These are phyloP conservation scores for Aurifilum marmelostoma DNA, from an alignment of 2,329 filamentous ascomycete species.

Conservation along the genomic window DNA sequence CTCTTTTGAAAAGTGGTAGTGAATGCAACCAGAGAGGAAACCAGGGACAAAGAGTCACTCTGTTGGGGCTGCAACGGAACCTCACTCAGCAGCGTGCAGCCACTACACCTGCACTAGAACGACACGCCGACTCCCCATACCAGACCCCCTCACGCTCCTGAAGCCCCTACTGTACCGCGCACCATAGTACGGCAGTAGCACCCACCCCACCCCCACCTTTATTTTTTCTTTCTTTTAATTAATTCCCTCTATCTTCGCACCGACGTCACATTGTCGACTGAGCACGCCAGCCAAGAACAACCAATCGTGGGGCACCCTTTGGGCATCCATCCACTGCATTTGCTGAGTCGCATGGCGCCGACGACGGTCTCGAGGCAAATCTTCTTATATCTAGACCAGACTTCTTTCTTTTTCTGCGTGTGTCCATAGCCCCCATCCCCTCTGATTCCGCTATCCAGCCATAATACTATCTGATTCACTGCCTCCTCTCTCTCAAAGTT, in stretches of 20 bases:
- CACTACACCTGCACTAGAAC: not conserved
- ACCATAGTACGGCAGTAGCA: not conserved
- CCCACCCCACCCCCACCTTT: slow-evolving; percentile 16
- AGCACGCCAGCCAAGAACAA: slow-evolving; percentile 27
- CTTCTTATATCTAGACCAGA: not conserved
- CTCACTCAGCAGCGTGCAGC: slow-evolving; percentile 2
- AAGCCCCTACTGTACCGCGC: not conserved
- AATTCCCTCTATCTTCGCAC: not conserved
- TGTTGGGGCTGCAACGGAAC: not conserved
- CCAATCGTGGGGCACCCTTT: slow-evolving; percentile 25
- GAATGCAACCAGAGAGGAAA: not conserved
- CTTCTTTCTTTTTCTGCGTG: not conserved
- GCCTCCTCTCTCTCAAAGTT: not conserved
- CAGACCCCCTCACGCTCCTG: not conserved
- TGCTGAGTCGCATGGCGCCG: slow-evolving; percentile 6
- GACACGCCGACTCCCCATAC: not conserved
- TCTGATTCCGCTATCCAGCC: not conserved
- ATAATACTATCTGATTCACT: not conserved
- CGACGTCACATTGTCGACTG: slow-evolving; percentile 27
- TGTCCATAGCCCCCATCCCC: not conserved
- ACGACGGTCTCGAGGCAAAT: slow-evolving; percentile 14
- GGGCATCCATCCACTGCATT: slow-evolving; percentile 16
- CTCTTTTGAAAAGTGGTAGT: not conserved
- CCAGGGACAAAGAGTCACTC: not conserved
- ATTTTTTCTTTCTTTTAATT: not conserved